Conservation (phyloP, 768 basidiomycete species). For the Paxillus rubicundulus region DNA sequence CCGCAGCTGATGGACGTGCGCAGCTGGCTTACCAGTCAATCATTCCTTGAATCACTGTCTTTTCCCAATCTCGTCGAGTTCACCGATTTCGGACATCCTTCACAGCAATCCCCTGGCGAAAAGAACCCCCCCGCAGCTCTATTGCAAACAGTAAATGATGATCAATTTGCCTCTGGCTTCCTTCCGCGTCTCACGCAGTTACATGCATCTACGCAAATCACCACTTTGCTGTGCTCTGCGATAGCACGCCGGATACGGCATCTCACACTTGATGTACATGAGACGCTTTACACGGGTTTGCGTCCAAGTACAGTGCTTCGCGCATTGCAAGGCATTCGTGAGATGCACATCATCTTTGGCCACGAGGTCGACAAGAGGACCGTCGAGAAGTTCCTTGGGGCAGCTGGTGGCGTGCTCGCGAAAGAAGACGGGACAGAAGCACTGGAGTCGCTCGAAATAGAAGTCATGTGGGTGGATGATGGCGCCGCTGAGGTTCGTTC, state of each 20-base stretch:
- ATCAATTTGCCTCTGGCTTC: neutral
- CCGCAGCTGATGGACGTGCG: conserved; percentile 20
- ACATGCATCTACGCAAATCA: conserved; percentile 26
- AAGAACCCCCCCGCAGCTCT: conserved; percentile 3
- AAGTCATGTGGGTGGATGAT: conserved; percentile 25
- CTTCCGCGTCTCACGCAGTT: conserved; percentile 27
- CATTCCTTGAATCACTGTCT: conserved; percentile 25
- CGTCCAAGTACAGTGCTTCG: conserved; percentile 28
- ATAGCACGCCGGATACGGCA: conserved; percentile 16
- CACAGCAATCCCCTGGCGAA: conserved; percentile 6
- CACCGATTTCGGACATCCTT: neutral
- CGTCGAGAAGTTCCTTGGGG: conserved; percentile 30
- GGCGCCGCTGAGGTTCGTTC: conserved; percentile 29
- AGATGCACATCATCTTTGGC: conserved; percentile 29
- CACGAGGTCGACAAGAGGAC: conserved; percentile 34
- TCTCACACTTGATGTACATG: conserved; percentile 24
- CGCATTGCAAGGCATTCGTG: conserved; percentile 24
- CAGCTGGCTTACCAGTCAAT: conserved; percentile 24
- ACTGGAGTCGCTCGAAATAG: conserved; percentile 26
- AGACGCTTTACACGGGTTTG: conserved; percentile 29
- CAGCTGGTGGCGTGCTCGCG: conserved; percentile 22
- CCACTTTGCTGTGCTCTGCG: conserved; percentile 17
- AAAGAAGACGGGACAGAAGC: conserved; percentile 8
- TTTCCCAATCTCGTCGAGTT: conserved; percentile 26
- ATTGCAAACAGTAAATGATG: neutral